These are phyloP conservation scores for Coemansia interrupta DNA, from an alignment of 192 early-diverging fungal species.

Conservation along the genomic window DNA sequence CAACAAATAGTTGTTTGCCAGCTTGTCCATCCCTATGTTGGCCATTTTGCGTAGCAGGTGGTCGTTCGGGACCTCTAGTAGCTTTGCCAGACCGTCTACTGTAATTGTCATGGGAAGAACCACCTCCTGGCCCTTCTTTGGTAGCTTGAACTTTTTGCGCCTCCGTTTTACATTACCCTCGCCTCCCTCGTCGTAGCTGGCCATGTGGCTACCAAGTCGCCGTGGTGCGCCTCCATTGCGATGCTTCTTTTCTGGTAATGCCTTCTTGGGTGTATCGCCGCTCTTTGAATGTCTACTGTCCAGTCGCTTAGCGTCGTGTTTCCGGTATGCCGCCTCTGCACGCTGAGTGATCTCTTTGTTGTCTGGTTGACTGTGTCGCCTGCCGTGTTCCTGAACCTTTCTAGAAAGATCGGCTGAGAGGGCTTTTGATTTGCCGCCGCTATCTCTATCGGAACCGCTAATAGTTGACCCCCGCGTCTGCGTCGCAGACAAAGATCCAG, in stretches of 20 bases:
- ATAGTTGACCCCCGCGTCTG: not conserved
- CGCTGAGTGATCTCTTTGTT: not conserved
- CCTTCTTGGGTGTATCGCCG: not conserved
- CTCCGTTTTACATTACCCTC: slow-evolving; percentile 4
- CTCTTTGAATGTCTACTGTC: not conserved
- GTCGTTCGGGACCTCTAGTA: slow-evolving; percentile 72
- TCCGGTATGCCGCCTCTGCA: slow-evolving; percentile 2
- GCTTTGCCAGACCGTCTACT: slow-evolving; percentile 74
- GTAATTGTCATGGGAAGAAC: slow-evolving; percentile 78
- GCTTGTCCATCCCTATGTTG: slow-evolving; percentile 75
- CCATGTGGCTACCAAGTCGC: not conserved
- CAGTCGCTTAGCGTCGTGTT: not conserved
- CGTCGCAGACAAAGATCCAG: not conserved
- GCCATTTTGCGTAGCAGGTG: slow-evolving; percentile 70
- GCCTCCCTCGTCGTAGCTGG: slow-evolving; percentile 8
- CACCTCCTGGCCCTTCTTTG: slow-evolving; percentile 57
- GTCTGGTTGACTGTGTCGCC: not conserved
- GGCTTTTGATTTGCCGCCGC: not conserved
- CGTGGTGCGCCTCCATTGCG: slow-evolving; percentile 9
- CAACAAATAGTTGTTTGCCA: slow-evolving; percentile 73
- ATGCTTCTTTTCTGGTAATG: not conserved
- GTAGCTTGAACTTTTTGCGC: slow-evolving; percentile 31
- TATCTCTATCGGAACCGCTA: not conserved
- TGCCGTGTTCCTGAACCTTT: slow-evolving; percentile 2
- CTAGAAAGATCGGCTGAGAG: not conserved